phyloP scores from a whole-genome alignment of 257 asterid species.

The Solanum rostratum region DNA sequence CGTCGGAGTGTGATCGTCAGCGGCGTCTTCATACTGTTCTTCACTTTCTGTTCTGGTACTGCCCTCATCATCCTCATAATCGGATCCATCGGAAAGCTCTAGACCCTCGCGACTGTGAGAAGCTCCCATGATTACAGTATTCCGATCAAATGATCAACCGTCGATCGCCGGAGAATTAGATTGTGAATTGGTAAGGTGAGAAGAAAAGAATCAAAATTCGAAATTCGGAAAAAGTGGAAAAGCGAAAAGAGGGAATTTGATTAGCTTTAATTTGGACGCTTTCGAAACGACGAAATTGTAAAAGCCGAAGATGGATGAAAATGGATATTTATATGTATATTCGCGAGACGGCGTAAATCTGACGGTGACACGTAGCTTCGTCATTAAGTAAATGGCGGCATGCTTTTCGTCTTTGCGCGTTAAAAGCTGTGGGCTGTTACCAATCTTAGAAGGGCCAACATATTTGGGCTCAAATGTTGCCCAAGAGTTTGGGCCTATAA shows the following conservation, averaged over 20 bases:
- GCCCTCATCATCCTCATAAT: slow-evolving; percentile 45
- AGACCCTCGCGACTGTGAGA: slow-evolving; percentile 96
- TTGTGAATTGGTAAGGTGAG: background rate
- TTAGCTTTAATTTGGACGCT: background rate
- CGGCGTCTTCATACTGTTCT: slow-evolving; percentile 38
- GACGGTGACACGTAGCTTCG: slow-evolving; percentile 33
- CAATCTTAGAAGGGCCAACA: background rate
- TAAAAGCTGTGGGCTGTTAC: background rate
- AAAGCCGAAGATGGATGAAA: background rate
- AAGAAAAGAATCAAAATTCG: background rate
- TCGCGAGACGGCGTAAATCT: slow-evolving; percentile 16
- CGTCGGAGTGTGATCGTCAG: slow-evolving; percentile 21
- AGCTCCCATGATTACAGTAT: slow-evolving; percentile 48
- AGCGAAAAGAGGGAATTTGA: background rate
- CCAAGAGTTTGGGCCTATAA: background rate
- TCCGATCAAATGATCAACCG: background rate
- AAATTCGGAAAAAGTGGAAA: background rate
- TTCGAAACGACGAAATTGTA: background rate
- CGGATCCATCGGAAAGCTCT: slow-evolving; percentile 81
- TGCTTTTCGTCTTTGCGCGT: background rate
- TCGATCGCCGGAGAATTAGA: background rate
- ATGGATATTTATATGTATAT: background rate
- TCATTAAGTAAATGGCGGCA: slow-evolving; percentile 15
- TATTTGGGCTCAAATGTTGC: background rate
- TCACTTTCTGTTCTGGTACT: slow-evolving; percentile 19